Conservation (phyloP, 768 basidiomycete species). For the Lactarius trivialis region DNA sequence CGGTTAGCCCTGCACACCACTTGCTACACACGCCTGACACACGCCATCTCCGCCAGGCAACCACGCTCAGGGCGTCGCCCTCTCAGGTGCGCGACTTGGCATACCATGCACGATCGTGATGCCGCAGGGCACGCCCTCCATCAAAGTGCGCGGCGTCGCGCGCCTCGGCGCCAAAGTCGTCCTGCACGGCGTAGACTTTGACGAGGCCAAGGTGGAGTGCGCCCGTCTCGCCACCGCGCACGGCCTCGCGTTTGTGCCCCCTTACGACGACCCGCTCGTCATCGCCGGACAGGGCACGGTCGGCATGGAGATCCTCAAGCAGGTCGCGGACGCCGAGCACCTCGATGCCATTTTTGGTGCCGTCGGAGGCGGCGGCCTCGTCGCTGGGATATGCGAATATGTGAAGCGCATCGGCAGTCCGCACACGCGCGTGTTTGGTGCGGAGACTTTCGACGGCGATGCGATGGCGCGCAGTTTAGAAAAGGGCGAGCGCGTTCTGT, state of each 20-base stretch:
- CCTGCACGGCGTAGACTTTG: slow-evolving; percentile 87
- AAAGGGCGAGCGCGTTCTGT: slow-evolving; percentile 72
- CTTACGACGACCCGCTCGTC: slow-evolving; percentile 94
- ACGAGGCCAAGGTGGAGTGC: slow-evolving; percentile 94
- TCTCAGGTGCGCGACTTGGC: slow-evolving; percentile 80
- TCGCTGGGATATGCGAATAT: slow-evolving; percentile 87
- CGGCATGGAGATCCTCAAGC: slow-evolving; percentile 92
- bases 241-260: slow-evolving; percentile 86
- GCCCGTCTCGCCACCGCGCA: slow-evolving; percentile 70
- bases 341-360: slow-evolving; percentile 84
- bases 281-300: slow-evolving; percentile 97
- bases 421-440: slow-evolving; percentile 72
- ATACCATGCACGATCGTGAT: slow-evolving; percentile 99
- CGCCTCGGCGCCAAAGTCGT: slow-evolving; percentile 93
- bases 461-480: slow-evolving; percentile 83
- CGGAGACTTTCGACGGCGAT: slow-evolving; percentile 93
- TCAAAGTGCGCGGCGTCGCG: slow-evolving; percentile 95
- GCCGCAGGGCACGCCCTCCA: slow-evolving; percentile 90
- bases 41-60: slow-evolving; percentile 55
- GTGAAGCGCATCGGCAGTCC: slow-evolving; percentile 90
- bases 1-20: slow-evolving; percentile 49
- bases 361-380: slow-evolving; percentile 92
- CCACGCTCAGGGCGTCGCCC: slow-evolving; percentile 96
- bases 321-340: slow-evolving; percentile 64
- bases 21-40: slow-evolving; percentile 14